These are phyloP conservation scores for Starmera caribaea DNA, from an alignment of 805 yeast species.

Conservation along the genomic window DNA sequence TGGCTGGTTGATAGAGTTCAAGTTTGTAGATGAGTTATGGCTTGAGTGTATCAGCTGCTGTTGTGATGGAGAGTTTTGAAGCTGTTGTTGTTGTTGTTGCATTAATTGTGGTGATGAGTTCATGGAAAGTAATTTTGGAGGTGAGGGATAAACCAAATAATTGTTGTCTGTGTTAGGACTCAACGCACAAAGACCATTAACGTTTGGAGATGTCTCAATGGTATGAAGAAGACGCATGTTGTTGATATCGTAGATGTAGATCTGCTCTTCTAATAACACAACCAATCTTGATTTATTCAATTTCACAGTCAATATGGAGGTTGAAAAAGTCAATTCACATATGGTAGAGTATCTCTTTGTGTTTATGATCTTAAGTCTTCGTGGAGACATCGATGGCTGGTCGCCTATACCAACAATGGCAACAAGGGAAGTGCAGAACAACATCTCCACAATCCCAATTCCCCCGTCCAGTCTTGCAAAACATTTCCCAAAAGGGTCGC, in stretches of 20 bases:
- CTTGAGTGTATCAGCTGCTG: neutral
- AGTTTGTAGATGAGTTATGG: conserved; percentile 11
- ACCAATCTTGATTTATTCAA: conserved; percentile 57
- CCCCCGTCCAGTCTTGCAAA: conserved; percentile 41
- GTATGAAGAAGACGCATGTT: conserved; percentile 56
- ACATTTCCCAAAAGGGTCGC: conserved; percentile 56
- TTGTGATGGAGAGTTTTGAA: neutral
- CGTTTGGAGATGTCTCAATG: conserved; percentile 37
- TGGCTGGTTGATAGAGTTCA: conserved; percentile 27
- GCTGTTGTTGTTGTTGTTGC: neutral
- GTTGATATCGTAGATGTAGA: conserved; percentile 64
- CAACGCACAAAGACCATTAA: conserved; percentile 51
- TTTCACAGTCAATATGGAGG: conserved; percentile 48
- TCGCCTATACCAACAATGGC: conserved; percentile 71
- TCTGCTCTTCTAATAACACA: conserved; percentile 53
- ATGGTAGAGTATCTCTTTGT: conserved; percentile 54
- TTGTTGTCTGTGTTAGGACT: conserved; percentile 43
- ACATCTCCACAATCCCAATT: conserved; percentile 64
- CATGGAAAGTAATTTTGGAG: conserved; percentile 43
- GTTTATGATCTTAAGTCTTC: conserved; percentile 74
- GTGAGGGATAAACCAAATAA: conserved; percentile 66
- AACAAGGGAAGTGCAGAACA: conserved; percentile 60
- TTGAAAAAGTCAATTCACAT: conserved; percentile 66
- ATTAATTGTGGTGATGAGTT: neutral
- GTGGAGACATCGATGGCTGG: conserved; percentile 59